Evolutionary conservation across 345 rosid genomes (phyloP).

Genomic region (Alliaria petiolata): DNA sequence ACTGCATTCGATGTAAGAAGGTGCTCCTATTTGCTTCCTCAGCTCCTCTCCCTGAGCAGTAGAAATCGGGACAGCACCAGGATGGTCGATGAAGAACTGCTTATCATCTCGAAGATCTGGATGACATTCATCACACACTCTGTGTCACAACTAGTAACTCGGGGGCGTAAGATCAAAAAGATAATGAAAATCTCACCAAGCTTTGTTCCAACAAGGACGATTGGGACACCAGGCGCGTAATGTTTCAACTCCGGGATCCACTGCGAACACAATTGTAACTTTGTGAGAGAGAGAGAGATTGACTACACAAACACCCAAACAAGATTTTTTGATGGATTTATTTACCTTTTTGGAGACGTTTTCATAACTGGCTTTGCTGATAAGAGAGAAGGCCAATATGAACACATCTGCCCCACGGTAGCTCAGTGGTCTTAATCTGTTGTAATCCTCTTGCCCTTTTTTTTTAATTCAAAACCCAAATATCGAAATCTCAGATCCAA

Average conservation of each 20-base stretch:
- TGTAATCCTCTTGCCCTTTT: conserved; percentile 85
- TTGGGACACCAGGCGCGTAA: conserved; percentile 93
- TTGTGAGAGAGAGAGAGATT: not conserved
- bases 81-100: conserved; percentile 86
- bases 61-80: conserved; percentile 84
- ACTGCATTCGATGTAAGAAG: conserved; percentile 91
- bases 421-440: conserved; percentile 86
- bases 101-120: conserved; percentile 92
- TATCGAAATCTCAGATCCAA: not conserved
- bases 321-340: not conserved
- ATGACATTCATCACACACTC: conserved; percentile 10
- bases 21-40: conserved; percentile 71
- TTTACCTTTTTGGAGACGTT: conserved; percentile 88
- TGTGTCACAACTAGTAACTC: not conserved
- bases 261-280: conserved; percentile 37
- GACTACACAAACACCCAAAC: not conserved
- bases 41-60: conserved; percentile 94
- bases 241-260: conserved; percentile 99
- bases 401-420: conserved; percentile 97
- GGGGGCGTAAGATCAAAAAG: not conserved
- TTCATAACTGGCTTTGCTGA: conserved; percentile 99
- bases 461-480: not conserved
- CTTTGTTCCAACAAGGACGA: conserved; percentile 90
- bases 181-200: conserved; percentile 52
- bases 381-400: conserved; percentile 89